Base-by-base conservation (phyloP, 495 filamentous ascomycete species). In the Schizothecium vesticola region DNA sequence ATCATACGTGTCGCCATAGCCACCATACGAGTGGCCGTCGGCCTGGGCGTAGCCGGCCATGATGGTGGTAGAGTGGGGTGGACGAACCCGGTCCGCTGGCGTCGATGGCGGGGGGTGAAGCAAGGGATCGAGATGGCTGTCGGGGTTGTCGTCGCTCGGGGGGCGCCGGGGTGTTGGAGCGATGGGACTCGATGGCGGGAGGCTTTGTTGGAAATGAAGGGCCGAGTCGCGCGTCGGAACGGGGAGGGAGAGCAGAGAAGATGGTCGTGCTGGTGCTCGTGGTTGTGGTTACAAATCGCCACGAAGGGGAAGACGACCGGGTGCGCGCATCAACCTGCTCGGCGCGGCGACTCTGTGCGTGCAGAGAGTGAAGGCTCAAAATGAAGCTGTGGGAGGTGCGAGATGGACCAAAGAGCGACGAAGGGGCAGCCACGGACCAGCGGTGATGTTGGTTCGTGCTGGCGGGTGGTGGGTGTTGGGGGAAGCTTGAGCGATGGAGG, bases 1-100 rank as follows among this genome's bases (percentile, higher is more conserved):
- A n/a, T 81, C 80, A 64, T 81, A 82, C 31, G 69, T 66, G 28
- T 75, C 74, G 59, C 67, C 73, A 33, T 74, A 73, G 69, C 68
- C 64, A 63, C 65, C 71, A 60, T 72, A 73, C 66, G 28, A 33
- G 29, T 69, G 67, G 68, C 63, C 63, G 64, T 36, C 60, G 23
- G 25, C 60, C 43, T 69, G 65, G 56, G 67, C 69, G 69, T 76
- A 76, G 64, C 71, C 68, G 36, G 74, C 72, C 75, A 77, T 77
- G 9, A 33, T 76, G 22, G 56, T 65, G 70, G 25, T 23, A 33
- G 23, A 55, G 21, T 43, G 36, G 16, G 13, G 24, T 21, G 22
- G 8, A 12, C 56, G n/a, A 24, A 23, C 61, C 19, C 31, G 61
- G 6, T 51, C 62, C 31, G 19, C 33, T 22, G 19, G 21, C 36